phyloP scores from a whole-genome alignment of 164 flowering plant genomes.

The Cinnamomum chago region DNA sequence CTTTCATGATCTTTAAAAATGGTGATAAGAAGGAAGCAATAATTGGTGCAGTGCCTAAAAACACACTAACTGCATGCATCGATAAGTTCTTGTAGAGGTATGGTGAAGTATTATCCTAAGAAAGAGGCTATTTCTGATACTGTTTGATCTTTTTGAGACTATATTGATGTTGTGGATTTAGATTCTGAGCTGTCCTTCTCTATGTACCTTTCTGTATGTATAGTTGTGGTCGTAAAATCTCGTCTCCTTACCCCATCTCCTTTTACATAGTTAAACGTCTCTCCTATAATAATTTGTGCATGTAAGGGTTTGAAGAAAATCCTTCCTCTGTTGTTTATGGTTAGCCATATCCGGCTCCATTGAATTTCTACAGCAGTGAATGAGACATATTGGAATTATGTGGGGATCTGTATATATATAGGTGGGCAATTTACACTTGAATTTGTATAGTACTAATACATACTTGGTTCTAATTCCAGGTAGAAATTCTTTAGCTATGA shows the following conservation, averaged over 20 bases:
- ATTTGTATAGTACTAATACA: no score
- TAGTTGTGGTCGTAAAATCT: not conserved
- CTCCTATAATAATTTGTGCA: no score
- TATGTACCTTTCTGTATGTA: not conserved
- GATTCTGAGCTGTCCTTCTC: not conserved
- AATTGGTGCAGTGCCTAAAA: conserved; percentile 88
- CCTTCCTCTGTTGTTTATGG: no score
- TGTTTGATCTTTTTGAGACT: not conserved
- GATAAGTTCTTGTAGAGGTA: conserved; percentile 53
- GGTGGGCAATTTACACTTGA: no score
- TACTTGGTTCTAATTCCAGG: no score
- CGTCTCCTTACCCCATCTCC: not conserved
- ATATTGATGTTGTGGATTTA: not conserved
- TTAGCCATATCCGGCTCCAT: no score
- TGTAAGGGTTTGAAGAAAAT: no score
- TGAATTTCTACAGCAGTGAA: no score
- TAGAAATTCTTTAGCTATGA: no score
- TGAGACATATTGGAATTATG: no score
- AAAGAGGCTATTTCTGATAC: not conserved
- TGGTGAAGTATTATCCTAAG: not conserved
- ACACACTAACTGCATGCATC: conserved; percentile 59
- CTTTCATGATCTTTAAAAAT: conserved; percentile 74
- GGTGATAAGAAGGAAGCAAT: conserved; percentile 89
- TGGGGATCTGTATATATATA: no score
- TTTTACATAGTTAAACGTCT: not conserved